A percentile compares a stretch with the other conserved stretches of the same genome.
Evolutionary conservation across 306 rosid genomes (phyloP).

Genomic region (Ormosia emarginata): DNA sequence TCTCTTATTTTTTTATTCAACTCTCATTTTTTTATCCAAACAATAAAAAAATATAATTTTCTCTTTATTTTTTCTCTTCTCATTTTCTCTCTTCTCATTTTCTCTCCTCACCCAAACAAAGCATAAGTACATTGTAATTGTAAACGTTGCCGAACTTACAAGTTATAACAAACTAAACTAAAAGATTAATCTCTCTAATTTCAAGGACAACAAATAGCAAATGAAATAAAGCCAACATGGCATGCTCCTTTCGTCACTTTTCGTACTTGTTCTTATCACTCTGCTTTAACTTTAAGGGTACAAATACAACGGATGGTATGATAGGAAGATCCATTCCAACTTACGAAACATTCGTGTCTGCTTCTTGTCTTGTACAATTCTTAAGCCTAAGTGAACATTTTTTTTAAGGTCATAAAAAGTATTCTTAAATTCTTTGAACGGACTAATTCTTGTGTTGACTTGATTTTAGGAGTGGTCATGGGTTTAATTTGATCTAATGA

Average conservation of each 20-base stretch:
- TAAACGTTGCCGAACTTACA: too few species aligned
- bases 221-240: not conserved
- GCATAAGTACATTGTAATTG: too few species aligned
- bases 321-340: not conserved
- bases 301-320: not conserved
- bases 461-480: too few species aligned
- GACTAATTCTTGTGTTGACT: too few species aligned
- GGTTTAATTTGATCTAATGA: too few species aligned
- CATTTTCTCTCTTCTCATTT: too few species aligned
- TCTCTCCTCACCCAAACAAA: too few species aligned
- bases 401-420: not conserved
- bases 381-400: not conserved
- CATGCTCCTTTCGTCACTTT: slow-evolving; percentile 3
- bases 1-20: too few species aligned
- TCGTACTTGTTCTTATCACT: not conserved
- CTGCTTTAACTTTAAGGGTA: not conserved
- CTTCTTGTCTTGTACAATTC: not conserved
- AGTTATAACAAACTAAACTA: not conserved
- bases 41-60: too few species aligned
- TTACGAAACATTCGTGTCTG: not conserved
- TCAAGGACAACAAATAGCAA: not conserved
- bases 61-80: too few species aligned
- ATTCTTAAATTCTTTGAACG: too few species aligned
- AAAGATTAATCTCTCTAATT: not conserved
- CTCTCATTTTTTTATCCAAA: too few species aligned